Base-by-base conservation (phyloP, 176 grass and related monocot species). In the Oryza officinalis region DNA sequence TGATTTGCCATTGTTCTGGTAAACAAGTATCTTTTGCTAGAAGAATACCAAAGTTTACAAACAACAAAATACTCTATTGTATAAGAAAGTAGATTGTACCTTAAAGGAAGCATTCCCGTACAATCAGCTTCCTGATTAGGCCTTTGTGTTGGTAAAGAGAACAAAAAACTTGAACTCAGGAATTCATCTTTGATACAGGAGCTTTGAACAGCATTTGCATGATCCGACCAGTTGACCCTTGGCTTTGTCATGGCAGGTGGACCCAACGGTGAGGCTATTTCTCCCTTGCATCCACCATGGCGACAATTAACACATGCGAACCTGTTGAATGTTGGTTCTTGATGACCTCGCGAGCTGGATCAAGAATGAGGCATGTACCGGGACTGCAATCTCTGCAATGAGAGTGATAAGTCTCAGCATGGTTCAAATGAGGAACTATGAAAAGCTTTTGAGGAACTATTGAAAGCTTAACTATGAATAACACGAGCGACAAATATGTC, bases 141-240 rank as follows among this genome's bases (percentile, higher is more conserved):
- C 71, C 75, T 95, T 83, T 94, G 96, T 71, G 87, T 71, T 44
- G 96, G 82, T 83, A 95, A 90, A 83, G 96, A 95, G 78, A 94
- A 95, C 64, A 98, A 35, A 87, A 98, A 93, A 68, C 82, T 61
- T 26, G 93, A 90, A 74, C 85, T 92, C 85, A 94, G 83, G 79
- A 92, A 86, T 6, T 78, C 89, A 31, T 87, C 89, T 85, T 83
- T 92, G 45, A 75, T 83, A 27, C 85, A 72, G 80, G 66, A 85
- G 43, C 74, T 54, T 10, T 95, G 57, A 23, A 95, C 67, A 85
- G 82, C 76, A 84, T 72, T 74, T 65, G 66, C 88, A 77, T 98
- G 93, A 20, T 88, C 64, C 31, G 27, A 54, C 96, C 91, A 98
- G 11, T 98, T 98, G 5, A 88, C 71, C 61, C 79, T 90, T 23